Evolutionary conservation across 2,329 filamentous ascomycete species (phyloP).

Genomic region (Purpureocillium takamizusanense): DNA sequence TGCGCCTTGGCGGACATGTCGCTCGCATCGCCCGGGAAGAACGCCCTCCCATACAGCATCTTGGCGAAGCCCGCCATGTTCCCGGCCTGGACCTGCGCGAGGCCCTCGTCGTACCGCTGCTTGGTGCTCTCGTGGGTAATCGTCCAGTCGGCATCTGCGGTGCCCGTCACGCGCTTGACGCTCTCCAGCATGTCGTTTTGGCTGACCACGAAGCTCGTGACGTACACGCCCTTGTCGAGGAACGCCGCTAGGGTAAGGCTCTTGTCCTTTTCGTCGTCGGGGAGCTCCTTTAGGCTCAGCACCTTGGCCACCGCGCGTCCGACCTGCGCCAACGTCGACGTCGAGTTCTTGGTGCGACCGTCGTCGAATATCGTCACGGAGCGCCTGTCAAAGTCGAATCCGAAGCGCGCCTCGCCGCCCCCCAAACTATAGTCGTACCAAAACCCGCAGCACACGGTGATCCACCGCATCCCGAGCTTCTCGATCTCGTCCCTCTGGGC

Average conservation of each 20-base stretch:
- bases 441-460: constrained; percentile 42
- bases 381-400: constrained; percentile 37
- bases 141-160: constrained; percentile 49
- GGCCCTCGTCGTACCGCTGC: constrained; percentile 37
- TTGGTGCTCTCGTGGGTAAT: constrained; percentile 35
- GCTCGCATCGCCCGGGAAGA: constrained; percentile 23
- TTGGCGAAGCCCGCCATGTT: constrained; percentile 32
- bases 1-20: constrained; percentile 27
- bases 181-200: constrained; percentile 56
- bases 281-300: constrained; percentile 34
- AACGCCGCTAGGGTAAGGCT: constrained; percentile 25
- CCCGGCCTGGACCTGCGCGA: constrained; percentile 29
- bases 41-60: constrained; percentile 42
- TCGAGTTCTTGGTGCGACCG: constrained; percentile 31
- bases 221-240: constrained; percentile 36
- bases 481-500: constrained; percentile 27
- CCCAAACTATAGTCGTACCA: constrained; percentile 45
- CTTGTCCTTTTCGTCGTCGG: constrained; percentile 20
- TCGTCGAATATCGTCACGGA: constrained; percentile 42
- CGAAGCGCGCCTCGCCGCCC: constrained; percentile 25
- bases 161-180: constrained; percentile 47
- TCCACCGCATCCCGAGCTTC: constrained; percentile 29
- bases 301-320: constrained; percentile 42
- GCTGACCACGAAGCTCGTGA: constrained; percentile 46
- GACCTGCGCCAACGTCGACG: constrained; percentile 43